Percentiles rank a stretch among this genome's conserved stretches.
Conservation (phyloP, 2,329 filamentous ascomycete genomes). For the Beauveria bassiana region DNA sequence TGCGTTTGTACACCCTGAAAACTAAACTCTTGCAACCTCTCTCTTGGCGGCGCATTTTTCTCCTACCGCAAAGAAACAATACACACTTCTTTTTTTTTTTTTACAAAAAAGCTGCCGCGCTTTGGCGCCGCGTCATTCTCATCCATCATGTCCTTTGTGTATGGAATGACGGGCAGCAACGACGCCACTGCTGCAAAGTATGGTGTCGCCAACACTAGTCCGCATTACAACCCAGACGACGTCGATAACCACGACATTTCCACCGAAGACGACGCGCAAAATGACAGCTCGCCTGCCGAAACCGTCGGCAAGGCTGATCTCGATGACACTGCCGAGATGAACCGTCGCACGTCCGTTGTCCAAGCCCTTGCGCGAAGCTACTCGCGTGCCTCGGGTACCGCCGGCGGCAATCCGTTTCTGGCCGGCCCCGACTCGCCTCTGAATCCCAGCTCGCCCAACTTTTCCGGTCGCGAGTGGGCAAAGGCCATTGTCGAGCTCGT, state of each 20-base stretch:
- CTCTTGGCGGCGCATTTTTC: neutral
- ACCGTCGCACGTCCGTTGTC: conserved; percentile 39
- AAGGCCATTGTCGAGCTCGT: conserved; percentile 44
- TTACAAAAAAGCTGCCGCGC: neutral
- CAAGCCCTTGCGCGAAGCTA: conserved; percentile 44
- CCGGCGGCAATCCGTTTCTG: conserved; percentile 39
- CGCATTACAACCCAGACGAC: conserved; percentile 17
- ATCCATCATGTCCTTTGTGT: conserved; percentile 32
- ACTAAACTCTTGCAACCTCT: neutral
- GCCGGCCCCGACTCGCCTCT: conserved; percentile 36
- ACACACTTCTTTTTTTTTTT: neutral
- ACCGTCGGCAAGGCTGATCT: conserved; percentile 21
- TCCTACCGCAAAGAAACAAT: neutral
- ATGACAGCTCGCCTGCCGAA: conserved; percentile 20
- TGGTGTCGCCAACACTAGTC: conserved; percentile 28
- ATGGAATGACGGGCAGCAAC: conserved; percentile 37
- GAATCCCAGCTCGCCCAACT: conserved; percentile 40
- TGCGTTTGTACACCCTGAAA: neutral
- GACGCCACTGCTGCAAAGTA: conserved; percentile 38
- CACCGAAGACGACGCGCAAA: conserved; percentile 23
- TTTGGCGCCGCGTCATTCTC: neutral
- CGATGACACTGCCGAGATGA: conserved; percentile 34
- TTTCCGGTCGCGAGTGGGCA: conserved; percentile 47
- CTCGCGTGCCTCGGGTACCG: conserved; percentile 34
- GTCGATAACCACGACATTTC: conserved; percentile 22